These are phyloP conservation scores for Delonix regia DNA, from an alignment of 306 rosid genomes.

Conservation along the genomic window DNA sequence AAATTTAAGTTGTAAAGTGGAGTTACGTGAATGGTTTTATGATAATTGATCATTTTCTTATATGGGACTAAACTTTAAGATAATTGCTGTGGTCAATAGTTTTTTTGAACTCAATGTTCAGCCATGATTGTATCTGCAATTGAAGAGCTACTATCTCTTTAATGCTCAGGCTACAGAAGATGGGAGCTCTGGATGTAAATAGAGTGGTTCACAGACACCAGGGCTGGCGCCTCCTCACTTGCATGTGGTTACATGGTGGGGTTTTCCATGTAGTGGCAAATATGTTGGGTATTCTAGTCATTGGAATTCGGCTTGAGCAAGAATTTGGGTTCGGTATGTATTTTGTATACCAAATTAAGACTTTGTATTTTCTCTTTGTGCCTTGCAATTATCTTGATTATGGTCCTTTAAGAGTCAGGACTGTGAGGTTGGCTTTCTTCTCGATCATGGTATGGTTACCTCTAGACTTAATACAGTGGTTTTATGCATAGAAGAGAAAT, in stretches of 20 bases:
- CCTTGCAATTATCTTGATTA: background rate
- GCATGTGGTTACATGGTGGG: slow-evolving; percentile 96
- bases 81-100: background rate
- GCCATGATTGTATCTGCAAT: slow-evolving; percentile 27
- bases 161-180: slow-evolving; percentile 69
- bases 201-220: slow-evolving; percentile 72
- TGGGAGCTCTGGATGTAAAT: slow-evolving; percentile 88
- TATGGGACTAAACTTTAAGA: background rate
- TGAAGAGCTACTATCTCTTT: slow-evolving; percentile 28
- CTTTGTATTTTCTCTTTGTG: slow-evolving; percentile 9
- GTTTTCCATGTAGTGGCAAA: slow-evolving; percentile 85
- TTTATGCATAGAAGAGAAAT: background rate
- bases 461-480: background rate
- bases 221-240: slow-evolving; percentile 88
- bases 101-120: slow-evolving; percentile 7
- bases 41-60: background rate
- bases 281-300: slow-evolving; percentile 86
- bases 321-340: slow-evolving; percentile 92
- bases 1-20: background rate
- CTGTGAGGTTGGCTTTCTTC: background rate
- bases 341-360: slow-evolving; percentile 26
- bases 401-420: background rate
- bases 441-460: background rate
- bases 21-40: background rate
- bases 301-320: slow-evolving; percentile 96